Evolutionary conservation across 148 eudicot genomes (phyloP).

Genomic region (Rhododendron kiyosumense): DNA sequence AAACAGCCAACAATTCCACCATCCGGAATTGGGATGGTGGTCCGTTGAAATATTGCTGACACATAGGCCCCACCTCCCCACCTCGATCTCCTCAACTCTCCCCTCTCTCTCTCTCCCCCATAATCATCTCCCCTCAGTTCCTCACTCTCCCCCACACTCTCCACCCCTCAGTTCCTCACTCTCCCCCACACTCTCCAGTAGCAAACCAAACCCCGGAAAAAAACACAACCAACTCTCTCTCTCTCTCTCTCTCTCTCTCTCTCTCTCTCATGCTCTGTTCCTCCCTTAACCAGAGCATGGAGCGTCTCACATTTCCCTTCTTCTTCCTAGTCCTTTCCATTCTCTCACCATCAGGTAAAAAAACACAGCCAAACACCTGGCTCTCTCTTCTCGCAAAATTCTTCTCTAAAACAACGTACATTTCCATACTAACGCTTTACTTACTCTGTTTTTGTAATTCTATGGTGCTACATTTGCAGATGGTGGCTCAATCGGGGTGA

Average conservation of each 20-base stretch:
- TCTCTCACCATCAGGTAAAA: constrained; percentile 23
- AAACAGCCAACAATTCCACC: not conserved
- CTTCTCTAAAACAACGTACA: not conserved
- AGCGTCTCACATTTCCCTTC: not conserved
- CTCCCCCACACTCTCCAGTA: not conserved
- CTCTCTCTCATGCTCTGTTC: not conserved
- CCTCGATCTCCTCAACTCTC: not conserved
- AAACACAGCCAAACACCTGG: not conserved
- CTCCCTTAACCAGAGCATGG: constrained; percentile 12
- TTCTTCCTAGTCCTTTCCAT: constrained; percentile 17
- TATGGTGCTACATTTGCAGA: constrained; percentile 29
- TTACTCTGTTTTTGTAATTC: not conserved
- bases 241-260: not conserved
- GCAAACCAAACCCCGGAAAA: too few relatives aligned
- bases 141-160: too few relatives aligned
- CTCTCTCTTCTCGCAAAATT: not conserved
- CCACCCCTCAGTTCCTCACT: too few relatives aligned
- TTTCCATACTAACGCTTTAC: not conserved
- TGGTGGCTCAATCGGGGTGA: constrained; percentile 66
- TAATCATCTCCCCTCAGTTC: too few relatives aligned
- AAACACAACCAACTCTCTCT: not conserved
- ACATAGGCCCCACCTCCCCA: constrained; percentile 9
- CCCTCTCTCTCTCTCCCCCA: not conserved
- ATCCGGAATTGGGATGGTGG: not conserved
- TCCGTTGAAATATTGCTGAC: constrained; percentile 6